Base-by-base conservation (phyloP, 164 flowering plant species). In the Stephania japonica region DNA sequence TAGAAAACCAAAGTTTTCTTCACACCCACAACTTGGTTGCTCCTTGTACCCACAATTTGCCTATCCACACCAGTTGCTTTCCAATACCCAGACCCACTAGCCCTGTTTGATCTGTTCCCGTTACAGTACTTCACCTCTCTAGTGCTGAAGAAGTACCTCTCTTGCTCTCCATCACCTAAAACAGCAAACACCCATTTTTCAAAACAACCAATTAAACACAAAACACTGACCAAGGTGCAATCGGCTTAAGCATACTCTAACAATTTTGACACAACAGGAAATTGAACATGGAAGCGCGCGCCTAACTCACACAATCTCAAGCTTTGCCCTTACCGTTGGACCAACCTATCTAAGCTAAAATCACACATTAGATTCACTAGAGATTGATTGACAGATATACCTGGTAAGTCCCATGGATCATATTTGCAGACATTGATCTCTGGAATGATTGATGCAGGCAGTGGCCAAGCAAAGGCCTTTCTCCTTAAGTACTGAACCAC, bases 361-460 rank as follows among this genome's bases (percentile, higher is more conserved):
- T 32, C 38, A 32, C 38, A 32, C 38, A 32, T 32, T 32, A 32
- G 38, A 24, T n/a, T n/a, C n/a, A n/a, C n/a, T n/a, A n/a, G n/a
- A n/a, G n/a, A n/a, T n/a, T n/a, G n/a, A 64, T 13, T 4, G 19
- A 69, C 80, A 67, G 64, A 90, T n/a, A n/a, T n/a, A n/a, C 93
- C 94, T 78, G 96, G 97, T 76, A 92, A 82, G 38, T 88, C 86
- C 96, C 94, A 89, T 42, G 97, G 97, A 78, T 89, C 89, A 44
- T 56, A 77, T 21, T 79, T 83, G 87, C 74, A 87, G 12, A 86
- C 76, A 75, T 88, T 80, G 72, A 89, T 47, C 56, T 88, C 91
- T 5, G 92, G 89, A 70, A 91, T 88, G 84, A 92, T 82, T 0
- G 90, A 84, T 75, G 91, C 88, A 12, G 97, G 97, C 81, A 91